Percentiles rank a stretch among this genome's conserved stretches.
These are phyloP conservation scores for Penicillium daleae DNA, from an alignment of 495 filamentous ascomycete genomes.

Conservation along the genomic window DNA sequence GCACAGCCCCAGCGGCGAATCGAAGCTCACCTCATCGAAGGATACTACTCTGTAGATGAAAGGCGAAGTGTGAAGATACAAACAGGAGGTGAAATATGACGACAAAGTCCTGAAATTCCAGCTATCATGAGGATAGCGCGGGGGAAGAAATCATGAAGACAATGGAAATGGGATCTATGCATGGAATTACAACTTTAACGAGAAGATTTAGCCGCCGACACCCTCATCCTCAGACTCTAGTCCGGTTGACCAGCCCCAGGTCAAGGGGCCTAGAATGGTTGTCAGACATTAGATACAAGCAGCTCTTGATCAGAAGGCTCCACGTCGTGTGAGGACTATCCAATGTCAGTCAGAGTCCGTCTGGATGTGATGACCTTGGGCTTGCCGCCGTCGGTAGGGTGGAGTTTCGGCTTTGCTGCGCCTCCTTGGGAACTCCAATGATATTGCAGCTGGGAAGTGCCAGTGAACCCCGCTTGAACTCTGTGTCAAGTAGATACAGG, in stretches of 20 bases:
- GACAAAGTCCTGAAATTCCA: neutral
- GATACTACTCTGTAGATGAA: conserved; percentile 1
- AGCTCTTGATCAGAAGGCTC: neutral
- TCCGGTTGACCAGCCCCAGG: neutral
- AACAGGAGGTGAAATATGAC: neutral
- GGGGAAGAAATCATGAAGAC: neutral
- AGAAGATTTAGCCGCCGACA: conserved; percentile 16
- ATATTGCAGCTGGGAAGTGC: neutral
- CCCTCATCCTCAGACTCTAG: conserved; percentile 8
- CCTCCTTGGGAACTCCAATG: neutral
- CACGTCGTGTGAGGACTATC: neutral
- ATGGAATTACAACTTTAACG: no score
- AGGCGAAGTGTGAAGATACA: neutral
- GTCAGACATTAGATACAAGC: neutral
- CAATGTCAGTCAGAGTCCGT: neutral
- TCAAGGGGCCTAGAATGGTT: neutral
- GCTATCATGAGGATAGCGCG: neutral
- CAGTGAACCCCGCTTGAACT: neutral
- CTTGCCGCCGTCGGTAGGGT: neutral
- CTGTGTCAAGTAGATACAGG: neutral
- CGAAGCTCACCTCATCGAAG: neutral
- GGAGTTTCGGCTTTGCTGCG: neutral
- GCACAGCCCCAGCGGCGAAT: conserved; percentile 7
- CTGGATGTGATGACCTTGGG: neutral
- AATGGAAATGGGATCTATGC: no score